phyloP scores from a whole-genome alignment of 2,329 filamentous ascomycete genomes.

The Ceratocystis cacaofunesta region DNA sequence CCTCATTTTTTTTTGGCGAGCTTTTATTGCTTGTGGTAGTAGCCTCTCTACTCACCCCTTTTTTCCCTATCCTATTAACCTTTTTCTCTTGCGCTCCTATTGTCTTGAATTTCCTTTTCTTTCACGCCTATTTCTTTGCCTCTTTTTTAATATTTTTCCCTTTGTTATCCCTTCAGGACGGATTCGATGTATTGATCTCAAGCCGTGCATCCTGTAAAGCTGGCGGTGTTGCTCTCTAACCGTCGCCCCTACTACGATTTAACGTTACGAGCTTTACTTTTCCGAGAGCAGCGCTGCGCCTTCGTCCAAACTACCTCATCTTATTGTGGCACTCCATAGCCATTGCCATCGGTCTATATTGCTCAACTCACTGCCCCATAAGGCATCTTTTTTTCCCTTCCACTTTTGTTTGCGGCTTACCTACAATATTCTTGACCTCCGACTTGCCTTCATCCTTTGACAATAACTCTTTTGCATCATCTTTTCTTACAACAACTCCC shows the following conservation, averaged over 20 bases:
- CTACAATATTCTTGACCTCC: not conserved
- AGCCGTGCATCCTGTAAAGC: not conserved
- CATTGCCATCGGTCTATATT: constrained; percentile 7
- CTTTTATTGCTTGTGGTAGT: not conserved
- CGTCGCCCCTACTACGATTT: constrained; percentile 4
- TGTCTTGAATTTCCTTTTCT: constrained; percentile 1
- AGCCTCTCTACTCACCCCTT: not conserved
- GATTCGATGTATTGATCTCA: constrained; percentile 1
- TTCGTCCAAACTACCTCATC: constrained; percentile 8
- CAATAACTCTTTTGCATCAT: constrained; percentile 1
- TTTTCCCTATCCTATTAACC: not conserved
- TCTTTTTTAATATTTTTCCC: not conserved
- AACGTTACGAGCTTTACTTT: constrained; percentile 4
- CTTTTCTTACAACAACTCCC: not conserved
- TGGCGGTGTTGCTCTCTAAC: not conserved
- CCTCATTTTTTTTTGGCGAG: not conserved
- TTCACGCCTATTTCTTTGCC: not conserved
- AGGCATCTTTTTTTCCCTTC: not conserved
- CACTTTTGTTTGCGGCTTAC: not conserved
- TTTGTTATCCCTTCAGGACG: constrained; percentile 3
- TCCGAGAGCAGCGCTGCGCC: constrained; percentile 6
- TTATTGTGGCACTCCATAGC: constrained; percentile 3
- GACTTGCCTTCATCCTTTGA: not conserved
- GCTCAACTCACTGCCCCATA: constrained; percentile 7
- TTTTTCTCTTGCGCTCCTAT: not conserved